These are phyloP conservation scores for Fusarium fujikuroi DNA, from an alignment of 2,329 filamentous ascomycete species.

Conservation along the genomic window DNA sequence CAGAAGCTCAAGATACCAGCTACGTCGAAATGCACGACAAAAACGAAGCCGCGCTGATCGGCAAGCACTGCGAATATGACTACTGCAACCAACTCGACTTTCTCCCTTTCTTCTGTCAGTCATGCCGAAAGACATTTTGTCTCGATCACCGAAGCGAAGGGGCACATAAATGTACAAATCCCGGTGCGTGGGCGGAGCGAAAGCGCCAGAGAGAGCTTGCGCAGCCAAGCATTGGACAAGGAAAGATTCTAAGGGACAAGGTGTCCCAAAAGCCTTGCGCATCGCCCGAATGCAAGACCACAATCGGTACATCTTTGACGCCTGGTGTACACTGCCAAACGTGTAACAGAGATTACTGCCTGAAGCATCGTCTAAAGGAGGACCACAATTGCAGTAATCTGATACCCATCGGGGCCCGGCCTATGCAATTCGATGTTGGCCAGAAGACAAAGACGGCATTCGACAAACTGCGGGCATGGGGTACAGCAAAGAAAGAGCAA, in stretches of 20 bases:
- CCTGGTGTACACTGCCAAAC: conserved; percentile 76
- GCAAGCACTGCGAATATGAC: conserved; percentile 88
- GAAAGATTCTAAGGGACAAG: conserved; percentile 64
- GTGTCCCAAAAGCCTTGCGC: conserved; percentile 75
- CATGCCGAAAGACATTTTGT: conserved; percentile 86
- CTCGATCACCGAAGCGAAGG: conserved; percentile 92
- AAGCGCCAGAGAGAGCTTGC: conserved; percentile 65
- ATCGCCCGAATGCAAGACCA: conserved; percentile 72
- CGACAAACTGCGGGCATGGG: conserved; percentile 82
- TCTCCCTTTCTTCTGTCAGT: conserved; percentile 92
- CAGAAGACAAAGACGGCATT: conserved; percentile 80
- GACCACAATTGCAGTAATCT: conserved; percentile 88
- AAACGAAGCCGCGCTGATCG: conserved; percentile 83
- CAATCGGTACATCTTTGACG: conserved; percentile 74
- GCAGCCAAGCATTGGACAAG: conserved; percentile 64
- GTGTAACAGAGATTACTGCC: conserved; percentile 80
- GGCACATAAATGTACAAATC: conserved; percentile 74
- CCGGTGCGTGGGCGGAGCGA: conserved; percentile 71
- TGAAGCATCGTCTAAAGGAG: conserved; percentile 79
- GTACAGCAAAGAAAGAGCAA: conserved; percentile 74
- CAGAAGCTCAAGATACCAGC: conserved; percentile 59
- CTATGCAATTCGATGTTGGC: conserved; percentile 57
- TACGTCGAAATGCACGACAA: conserved; percentile 78
- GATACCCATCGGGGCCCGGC: conserved; percentile 64
- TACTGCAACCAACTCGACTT: conserved; percentile 98